phyloP scores from a whole-genome alignment of 140 eudicot species.

The Anethum foeniculum region DNA sequence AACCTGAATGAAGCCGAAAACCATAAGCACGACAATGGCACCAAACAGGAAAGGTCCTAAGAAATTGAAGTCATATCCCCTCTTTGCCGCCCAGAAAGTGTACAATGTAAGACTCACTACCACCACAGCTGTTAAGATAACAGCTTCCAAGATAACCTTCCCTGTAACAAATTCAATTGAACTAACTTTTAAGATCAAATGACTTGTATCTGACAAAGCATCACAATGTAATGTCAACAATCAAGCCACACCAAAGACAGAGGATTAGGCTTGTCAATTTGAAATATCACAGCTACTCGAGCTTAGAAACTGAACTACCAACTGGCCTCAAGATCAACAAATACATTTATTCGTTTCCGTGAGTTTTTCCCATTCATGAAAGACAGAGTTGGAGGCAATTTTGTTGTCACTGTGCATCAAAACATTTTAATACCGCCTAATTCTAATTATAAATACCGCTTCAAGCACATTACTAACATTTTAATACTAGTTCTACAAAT shows the following conservation, averaged over 20 bases:
- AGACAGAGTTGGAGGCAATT: not conserved
- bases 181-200: not conserved
- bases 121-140: constrained; percentile 61
- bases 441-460: not conserved
- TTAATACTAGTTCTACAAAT: not conserved
- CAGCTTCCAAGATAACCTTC: constrained; percentile 72
- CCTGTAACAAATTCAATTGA: constrained; percentile 31
- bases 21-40: constrained; percentile 51
- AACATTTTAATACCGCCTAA: not conserved
- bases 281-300: not conserved
- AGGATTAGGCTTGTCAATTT: not conserved
- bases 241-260: not conserved
- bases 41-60: constrained; percentile 86
- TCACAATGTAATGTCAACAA: not conserved
- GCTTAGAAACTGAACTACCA: not conserved
- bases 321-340: not conserved
- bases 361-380: not conserved
- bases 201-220: not conserved
- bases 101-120: constrained; percentile 72
- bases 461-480: not conserved
- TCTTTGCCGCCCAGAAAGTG: constrained; percentile 89
- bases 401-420: not conserved
- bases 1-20: constrained; percentile 78
- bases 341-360: not conserved
- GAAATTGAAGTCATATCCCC: constrained; percentile 89